These are phyloP conservation scores for Aspergillus cejpii DNA, from an alignment of 2,329 filamentous ascomycete species.

Conservation along the genomic window DNA sequence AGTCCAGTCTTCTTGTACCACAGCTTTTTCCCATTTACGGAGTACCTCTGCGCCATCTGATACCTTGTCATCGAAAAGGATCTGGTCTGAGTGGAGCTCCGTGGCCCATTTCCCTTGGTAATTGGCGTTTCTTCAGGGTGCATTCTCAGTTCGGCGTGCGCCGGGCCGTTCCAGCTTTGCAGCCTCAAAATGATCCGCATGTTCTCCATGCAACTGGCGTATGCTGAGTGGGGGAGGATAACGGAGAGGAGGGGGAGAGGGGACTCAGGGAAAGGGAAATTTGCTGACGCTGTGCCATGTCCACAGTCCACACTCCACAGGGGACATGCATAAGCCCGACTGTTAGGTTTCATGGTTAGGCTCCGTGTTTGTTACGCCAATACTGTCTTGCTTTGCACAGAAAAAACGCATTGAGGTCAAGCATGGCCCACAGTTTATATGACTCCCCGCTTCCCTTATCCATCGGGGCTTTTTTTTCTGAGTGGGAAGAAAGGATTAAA, in stretches of 20 bases:
- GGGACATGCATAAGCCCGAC: constrained; percentile 36
- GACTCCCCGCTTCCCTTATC: constrained; percentile 34
- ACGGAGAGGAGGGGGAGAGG: constrained; percentile 14
- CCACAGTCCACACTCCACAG: too few relatives aligned
- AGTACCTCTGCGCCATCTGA: constrained; percentile 10
- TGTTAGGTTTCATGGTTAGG: constrained; percentile 35
- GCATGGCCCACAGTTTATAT: constrained; percentile 35
- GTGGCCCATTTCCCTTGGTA: constrained; percentile 18
- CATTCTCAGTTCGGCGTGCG: constrained; percentile 38
- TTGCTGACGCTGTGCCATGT: constrained; percentile 31
- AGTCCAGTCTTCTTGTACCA: constrained; percentile 21
- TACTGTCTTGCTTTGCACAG: constrained; percentile 16
- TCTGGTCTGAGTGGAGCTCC: constrained; percentile 20
- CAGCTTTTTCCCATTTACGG: constrained; percentile 14
- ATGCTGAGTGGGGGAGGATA: constrained; percentile 32
- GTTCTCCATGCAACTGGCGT: constrained; percentile 26
- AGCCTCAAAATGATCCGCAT: constrained; percentile 42
- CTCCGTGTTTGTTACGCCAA: constrained; percentile 31
- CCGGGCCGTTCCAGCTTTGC: constrained; percentile 43
- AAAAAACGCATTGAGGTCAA: constrained; percentile 15
- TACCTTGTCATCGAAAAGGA: constrained; percentile 18
- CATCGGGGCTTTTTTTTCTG: constrained; percentile 16
- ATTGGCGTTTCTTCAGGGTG: constrained; percentile 35
- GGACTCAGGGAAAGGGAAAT: too few relatives aligned
- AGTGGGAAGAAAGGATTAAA: constrained; percentile 1